A percentile compares a stretch with the other conserved stretches of the same genome.
phyloP scores from a whole-genome alignment of 2,329 filamentous ascomycete species.

The Penicillium rolfsii region DNA sequence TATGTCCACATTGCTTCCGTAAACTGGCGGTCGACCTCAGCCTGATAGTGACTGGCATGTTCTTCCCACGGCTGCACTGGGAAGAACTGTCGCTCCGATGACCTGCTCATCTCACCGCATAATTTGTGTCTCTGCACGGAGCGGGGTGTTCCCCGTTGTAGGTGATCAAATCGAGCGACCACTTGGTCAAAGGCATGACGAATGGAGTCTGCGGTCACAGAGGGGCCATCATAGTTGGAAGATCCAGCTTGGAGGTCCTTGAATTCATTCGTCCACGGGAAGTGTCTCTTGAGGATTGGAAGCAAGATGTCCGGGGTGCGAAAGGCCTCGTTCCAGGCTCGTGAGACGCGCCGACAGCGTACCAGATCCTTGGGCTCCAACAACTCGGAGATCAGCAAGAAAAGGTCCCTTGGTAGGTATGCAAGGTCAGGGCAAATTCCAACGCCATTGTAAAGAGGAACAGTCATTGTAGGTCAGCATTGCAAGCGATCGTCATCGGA shows the following conservation, averaged over 20 bases:
- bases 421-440: slow-evolving; percentile 28
- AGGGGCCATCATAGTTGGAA: slow-evolving; percentile 6
- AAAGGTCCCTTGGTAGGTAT: slow-evolving; percentile 60
- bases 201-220: slow-evolving; percentile 9
- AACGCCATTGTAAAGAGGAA: neutral
- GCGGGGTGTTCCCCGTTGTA: slow-evolving; percentile 54
- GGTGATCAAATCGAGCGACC: slow-evolving; percentile 59
- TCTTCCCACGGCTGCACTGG: slow-evolving; percentile 48
- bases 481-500: neutral
- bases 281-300: slow-evolving; percentile 55
- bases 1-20: slow-evolving; percentile 57
- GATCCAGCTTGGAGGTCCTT: slow-evolving; percentile 38
- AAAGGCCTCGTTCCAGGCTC: slow-evolving; percentile 55
- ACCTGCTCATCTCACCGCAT: slow-evolving; percentile 40
- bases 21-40: slow-evolving; percentile 41
- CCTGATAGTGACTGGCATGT: slow-evolving; percentile 42
- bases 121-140: slow-evolving; percentile 52
- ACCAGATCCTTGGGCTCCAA: slow-evolving; percentile 57
- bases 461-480: slow-evolving; percentile 16
- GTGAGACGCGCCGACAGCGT: slow-evolving; percentile 57
- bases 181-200: slow-evolving; percentile 53
- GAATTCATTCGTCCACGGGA: slow-evolving; percentile 58
- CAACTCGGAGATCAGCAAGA: slow-evolving; percentile 57
- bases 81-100: slow-evolving; percentile 45
- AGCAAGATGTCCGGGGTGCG: slow-evolving; percentile 52